These are phyloP conservation scores for Podospora pseudoanserina DNA, from an alignment of 495 filamentous ascomycete genomes.

Conservation along the genomic window DNA sequence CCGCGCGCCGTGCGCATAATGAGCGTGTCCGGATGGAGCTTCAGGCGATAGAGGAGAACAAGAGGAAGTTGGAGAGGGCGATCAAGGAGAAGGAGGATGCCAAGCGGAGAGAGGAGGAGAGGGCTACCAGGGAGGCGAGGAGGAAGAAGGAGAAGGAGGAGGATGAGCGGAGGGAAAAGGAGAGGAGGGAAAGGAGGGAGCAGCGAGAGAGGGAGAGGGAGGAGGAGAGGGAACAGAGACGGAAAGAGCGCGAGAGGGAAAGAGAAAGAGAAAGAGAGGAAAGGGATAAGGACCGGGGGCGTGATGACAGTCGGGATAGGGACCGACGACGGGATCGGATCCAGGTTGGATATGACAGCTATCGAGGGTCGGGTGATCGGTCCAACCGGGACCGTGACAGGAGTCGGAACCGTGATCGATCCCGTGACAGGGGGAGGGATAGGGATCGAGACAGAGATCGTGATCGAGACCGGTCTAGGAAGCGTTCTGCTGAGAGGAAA, in stretches of 20 bases:
- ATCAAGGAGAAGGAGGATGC: conserved; percentile 57
- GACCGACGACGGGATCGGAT: conserved; percentile 35
- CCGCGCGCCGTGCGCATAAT: conserved; percentile 60
- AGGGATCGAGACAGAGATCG: conserved; percentile 33
- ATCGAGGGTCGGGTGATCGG: conserved; percentile 27
- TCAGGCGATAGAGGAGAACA: conserved; percentile 63
- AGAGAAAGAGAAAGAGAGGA: conserved; percentile 36
- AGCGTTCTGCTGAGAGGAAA: conserved; percentile 20
- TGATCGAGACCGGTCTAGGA: conserved; percentile 30
- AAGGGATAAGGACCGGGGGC: conserved; percentile 29
- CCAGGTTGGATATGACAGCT: conserved; percentile 27
- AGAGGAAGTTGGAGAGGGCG: conserved; percentile 58
- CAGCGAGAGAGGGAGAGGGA: conserved; percentile 56
- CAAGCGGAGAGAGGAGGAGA: conserved; percentile 58
- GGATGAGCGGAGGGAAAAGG: conserved; percentile 57
- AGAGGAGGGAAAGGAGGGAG: conserved; percentile 54
- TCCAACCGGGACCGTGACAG: conserved; percentile 33
- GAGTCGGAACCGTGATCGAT: conserved; percentile 31
- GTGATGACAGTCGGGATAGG: conserved; percentile 36
- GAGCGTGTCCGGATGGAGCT: conserved; percentile 63
- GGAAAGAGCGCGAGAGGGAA: conserved; percentile 46
- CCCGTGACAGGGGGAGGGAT: conserved; percentile 32
- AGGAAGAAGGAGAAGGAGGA: conserved; percentile 52
- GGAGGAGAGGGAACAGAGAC: conserved; percentile 55
- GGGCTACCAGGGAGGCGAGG: conserved; percentile 56